Percentiles rank a stretch among this genome's conserved stretches.
Conservation (phyloP, 192 early-diverging fungal genomes). For the Cetraspora pellucida region DNA sequence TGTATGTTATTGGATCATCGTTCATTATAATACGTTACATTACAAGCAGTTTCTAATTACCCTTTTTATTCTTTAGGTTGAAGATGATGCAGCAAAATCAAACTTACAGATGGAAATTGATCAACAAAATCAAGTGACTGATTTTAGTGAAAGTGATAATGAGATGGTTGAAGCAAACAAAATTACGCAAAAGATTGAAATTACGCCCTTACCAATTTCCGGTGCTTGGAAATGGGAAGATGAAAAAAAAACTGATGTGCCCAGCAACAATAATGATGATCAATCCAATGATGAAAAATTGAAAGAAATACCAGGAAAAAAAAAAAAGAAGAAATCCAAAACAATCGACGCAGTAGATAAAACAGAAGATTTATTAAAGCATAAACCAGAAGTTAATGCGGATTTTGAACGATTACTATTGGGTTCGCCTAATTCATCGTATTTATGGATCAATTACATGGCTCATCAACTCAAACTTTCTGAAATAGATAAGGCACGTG, state of each 20-base stretch:
- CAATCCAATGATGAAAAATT: constrained; percentile 43
- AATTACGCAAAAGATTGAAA: constrained; percentile 36
- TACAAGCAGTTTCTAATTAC: background rate
- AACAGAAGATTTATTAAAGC: constrained; percentile 65
- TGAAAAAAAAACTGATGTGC: constrained; percentile 24
- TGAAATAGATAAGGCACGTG: constrained; percentile 90
- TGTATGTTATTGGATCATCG: background rate
- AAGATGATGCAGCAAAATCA: constrained; percentile 38
- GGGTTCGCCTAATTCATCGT: constrained; percentile 94
- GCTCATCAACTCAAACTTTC: constrained; percentile 95
- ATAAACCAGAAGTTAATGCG: constrained; percentile 73
- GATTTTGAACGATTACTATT: constrained; percentile 94
- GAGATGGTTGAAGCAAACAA: constrained; percentile 32
- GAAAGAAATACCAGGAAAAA: constrained; percentile 46
- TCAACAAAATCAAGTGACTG: constrained; percentile 2
- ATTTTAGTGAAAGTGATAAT: constrained; percentile 6
- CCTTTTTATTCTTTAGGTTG: constrained; percentile 7
- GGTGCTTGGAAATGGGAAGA: constrained; percentile 45
- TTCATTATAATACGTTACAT: background rate
- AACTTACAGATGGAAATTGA: constrained; percentile 36
- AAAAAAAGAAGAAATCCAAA: constrained; percentile 45
- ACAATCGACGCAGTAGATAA: constrained; percentile 47
- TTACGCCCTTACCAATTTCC: constrained; percentile 37
- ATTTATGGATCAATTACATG: constrained; percentile 99
- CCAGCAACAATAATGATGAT: background rate